Percentiles rank a stretch among this genome's conserved stretches.
phyloP scores from a whole-genome alignment of 495 filamentous ascomycete species.

The Hamigera avellanea region DNA sequence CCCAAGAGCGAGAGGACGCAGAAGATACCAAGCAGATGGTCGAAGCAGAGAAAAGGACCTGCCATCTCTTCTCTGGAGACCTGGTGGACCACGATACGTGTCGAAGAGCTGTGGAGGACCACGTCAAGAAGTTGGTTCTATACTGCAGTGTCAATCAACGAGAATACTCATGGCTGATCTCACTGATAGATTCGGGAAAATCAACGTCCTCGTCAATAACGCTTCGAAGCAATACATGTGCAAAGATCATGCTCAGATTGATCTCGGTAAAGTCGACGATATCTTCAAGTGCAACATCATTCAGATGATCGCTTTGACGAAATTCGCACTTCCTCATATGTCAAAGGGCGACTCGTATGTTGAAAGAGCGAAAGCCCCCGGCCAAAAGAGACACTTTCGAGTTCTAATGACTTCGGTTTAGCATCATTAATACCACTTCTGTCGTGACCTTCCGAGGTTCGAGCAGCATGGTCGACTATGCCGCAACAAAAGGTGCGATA shows the following conservation, averaged over 20 bases:
- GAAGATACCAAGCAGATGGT: constrained; percentile 42
- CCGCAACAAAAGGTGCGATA: constrained; percentile 52
- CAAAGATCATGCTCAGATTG: constrained; percentile 38
- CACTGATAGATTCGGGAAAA: constrained; percentile 28
- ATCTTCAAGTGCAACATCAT: constrained; percentile 49
- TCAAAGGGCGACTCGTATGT: constrained; percentile 37
- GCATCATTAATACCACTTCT: constrained; percentile 51
- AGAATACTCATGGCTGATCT: too few species aligned
- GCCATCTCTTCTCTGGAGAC: constrained; percentile 36
- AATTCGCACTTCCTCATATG: constrained; percentile 47
- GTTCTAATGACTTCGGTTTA: constrained; percentile 12
- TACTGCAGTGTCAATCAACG: too few species aligned
- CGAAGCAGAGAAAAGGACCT: constrained; percentile 31
- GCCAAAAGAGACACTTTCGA: constrained; percentile 3
- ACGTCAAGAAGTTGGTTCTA: too few species aligned
- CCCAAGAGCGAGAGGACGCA: constrained; percentile 41
- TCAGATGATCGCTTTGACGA: constrained; percentile 51
- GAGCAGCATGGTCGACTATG: constrained; percentile 43
- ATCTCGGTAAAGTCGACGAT: constrained; percentile 38
- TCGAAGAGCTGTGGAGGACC: constrained; percentile 34
- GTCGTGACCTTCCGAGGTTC: constrained; percentile 45
- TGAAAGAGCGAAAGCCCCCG: constrained; percentile 12
- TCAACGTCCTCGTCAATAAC: constrained; percentile 54
- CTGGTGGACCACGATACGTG: constrained; percentile 36
- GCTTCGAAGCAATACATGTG: constrained; percentile 45